Percentiles rank a stretch among this genome's conserved stretches.
Conservation (phyloP, 106 monocot genomes). For the Acorus calamus region DNA sequence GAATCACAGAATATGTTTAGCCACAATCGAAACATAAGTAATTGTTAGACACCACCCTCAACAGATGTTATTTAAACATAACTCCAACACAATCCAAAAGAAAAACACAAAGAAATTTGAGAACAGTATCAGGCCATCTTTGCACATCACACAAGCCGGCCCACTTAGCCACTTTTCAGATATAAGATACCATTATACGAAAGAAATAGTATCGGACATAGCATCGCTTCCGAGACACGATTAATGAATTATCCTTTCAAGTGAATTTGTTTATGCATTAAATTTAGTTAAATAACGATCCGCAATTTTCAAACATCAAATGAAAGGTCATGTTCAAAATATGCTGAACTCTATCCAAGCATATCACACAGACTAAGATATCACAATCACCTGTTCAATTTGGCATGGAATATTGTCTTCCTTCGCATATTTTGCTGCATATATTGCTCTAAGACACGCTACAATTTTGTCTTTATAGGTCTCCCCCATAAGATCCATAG, state of each 20-base stretch:
- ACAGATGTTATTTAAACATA: background rate
- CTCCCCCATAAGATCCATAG: no score
- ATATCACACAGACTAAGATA: background rate
- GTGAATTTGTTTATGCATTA: no score
- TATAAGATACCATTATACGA: no score
- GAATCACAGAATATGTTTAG: background rate
- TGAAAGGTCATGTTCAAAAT: background rate
- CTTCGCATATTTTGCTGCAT: conserved; percentile 30
- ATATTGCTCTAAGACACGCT: conserved; percentile 33
- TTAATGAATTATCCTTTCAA: no score
- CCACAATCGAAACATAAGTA: background rate
- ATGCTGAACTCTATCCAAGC: background rate
- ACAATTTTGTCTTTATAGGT: conserved; percentile 9
- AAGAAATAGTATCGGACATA: no score
- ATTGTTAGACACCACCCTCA: background rate
- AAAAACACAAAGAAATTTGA: no score
- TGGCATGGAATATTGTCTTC: conserved; percentile 57
- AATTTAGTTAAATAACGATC: no score
- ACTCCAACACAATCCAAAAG: background rate
- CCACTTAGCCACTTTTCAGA: no score
- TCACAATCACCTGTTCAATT: conserved; percentile 43
- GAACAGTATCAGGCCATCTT: no score
- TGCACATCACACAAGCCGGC: no score
- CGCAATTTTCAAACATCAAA: no score
- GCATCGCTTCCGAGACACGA: no score